Evolutionary conservation across 495 filamentous ascomycete genomes (phyloP), one percentile per base, ranked within the genome.

Genomic region (Ramalina intermedia): DNA sequence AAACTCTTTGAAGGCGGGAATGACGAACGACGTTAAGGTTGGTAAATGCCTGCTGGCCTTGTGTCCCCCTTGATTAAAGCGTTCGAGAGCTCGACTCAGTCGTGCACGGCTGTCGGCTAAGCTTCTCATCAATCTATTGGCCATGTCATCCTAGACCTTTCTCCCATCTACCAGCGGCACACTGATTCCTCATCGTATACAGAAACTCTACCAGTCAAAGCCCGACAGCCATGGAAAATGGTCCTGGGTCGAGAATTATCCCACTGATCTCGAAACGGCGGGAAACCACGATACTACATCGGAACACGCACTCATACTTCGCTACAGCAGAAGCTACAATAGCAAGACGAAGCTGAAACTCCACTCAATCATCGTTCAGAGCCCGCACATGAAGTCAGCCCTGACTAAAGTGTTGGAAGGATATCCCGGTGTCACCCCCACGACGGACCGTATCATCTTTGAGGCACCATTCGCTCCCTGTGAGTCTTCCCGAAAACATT

Each of bases 341-440:
- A 71, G 75, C 35, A 69, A 73, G n/a, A 78, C 76, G 63, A 75
- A 73, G 41, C 65, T 83, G 18, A 61, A 72, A 20, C 69, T 82
- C 24, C 64, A 80, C 51, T 77, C 73, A 41, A 79, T 86, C 53
- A 66, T 82, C 18, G 59, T 86, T 3, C 81, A 85, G 63, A 79
- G 73, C 54, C 75, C 80, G 4, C 65, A 71, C 41, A 63, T 85
- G 41, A 80, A 80, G 62, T 66, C 65, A 14, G 67, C 76, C 26
- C 65, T 85, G 0, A 65, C 63, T 16, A 64, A 66, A 14, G 71
- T 81, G 6, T 63, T 85, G 39, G 66, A 70, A 26, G 73, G 71
- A 20, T 86, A 84, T 55, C 76, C 79, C 3, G 78, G 81, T 18
- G 69, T 85, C 13, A 80, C 80, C 0, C 69, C 75, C 33, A 72